phyloP scores from a whole-genome alignment of 805 yeast species.

The Blastobotrys peoriensis region DNA sequence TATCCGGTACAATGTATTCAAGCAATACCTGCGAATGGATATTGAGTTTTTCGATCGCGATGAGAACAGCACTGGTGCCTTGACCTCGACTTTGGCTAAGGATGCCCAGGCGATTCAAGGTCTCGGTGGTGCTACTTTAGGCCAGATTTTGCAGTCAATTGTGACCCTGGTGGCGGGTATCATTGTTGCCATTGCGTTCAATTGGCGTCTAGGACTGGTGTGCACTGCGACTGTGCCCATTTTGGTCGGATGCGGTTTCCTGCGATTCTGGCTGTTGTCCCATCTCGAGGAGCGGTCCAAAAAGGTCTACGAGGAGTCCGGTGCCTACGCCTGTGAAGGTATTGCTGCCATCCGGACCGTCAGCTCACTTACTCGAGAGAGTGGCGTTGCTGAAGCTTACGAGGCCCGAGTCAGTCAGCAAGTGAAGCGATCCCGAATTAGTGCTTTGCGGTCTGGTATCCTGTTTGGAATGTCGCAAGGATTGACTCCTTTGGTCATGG shows the following conservation, averaged over 20 bases:
- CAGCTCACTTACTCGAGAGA: slow-evolving; percentile 36
- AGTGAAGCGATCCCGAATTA: slow-evolving; percentile 24
- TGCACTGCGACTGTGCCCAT: slow-evolving; percentile 34
- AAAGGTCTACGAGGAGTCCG: slow-evolving; percentile 34
- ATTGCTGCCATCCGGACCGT: slow-evolving; percentile 36
- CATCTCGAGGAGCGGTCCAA: slow-evolving; percentile 32
- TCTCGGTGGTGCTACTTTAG: slow-evolving; percentile 36
- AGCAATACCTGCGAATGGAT: slow-evolving; percentile 32
- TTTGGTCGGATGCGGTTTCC: slow-evolving; percentile 34
- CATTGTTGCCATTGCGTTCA: slow-evolving; percentile 33
- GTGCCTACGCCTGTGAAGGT: slow-evolving; percentile 35
- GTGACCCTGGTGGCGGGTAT: slow-evolving; percentile 36
- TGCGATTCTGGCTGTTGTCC: slow-evolving; percentile 30
- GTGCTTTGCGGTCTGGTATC: slow-evolving; percentile 29
- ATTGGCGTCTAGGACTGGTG: slow-evolving; percentile 37
- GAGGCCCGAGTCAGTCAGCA: slow-evolving; percentile 24
- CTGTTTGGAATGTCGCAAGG: slow-evolving; percentile 36
- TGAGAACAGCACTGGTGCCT: slow-evolving; percentile 33
- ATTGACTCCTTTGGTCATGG: slow-evolving; percentile 34
- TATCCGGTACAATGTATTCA: slow-evolving; percentile 30
- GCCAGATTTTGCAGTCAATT: slow-evolving; percentile 32
- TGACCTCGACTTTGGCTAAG: slow-evolving; percentile 33
- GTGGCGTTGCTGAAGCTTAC: slow-evolving; percentile 30
- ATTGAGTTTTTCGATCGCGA: slow-evolving; percentile 32
- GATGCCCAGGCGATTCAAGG: slow-evolving; percentile 38